Base-by-base conservation (phyloP, 345 rosid species). In the Bruguiera gymnorhiza region DNA sequence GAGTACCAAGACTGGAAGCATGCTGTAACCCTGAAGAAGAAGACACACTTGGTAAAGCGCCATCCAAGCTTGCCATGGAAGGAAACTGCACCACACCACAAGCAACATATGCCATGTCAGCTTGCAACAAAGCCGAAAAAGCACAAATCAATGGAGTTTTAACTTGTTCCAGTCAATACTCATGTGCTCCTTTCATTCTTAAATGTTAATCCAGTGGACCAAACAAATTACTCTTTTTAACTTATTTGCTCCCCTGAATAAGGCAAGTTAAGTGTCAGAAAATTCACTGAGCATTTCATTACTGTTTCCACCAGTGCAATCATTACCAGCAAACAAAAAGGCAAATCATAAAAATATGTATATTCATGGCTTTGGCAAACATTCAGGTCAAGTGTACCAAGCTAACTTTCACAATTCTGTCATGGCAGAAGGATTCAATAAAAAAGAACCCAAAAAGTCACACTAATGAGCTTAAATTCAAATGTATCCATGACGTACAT, bases 21-120 rank as follows among this genome's bases (percentile, higher is more conserved):
- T 13, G 86, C 66, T 74, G 67, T 31, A 84, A 60, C 37, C 85
- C 81, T 15, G 85, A 74, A 4, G 84, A 83, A 3, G 19, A 15
- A 63, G 86, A 75, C 67, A 76, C 48, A 72, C 72, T 83, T 57
- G 87, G 92, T 68, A 89, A 70, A 62, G 90, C 88, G 68, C 88
- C 78, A 80, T 87, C 93, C 68, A 87, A 72, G 63, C 97, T 48
- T 24, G 72, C 80, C 91, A 92, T 81, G 65, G 95, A 84, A 80
- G 93, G 96, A 78, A 95, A 95, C 93, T 85, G 71, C 80, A 88
- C 23, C 70, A 67, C 15, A 69, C 23, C 70, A 67, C 15, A 69
- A 69, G 68, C 60, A 72, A 46, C 23, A 73, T 6, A 71, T 43
- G 50, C 3, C 50, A 43, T 43, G 19, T 11, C 31, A 63, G 9